Base-by-base conservation (phyloP, 2,329 filamentous ascomycete genomes). In the Seiridium cupressi region DNA sequence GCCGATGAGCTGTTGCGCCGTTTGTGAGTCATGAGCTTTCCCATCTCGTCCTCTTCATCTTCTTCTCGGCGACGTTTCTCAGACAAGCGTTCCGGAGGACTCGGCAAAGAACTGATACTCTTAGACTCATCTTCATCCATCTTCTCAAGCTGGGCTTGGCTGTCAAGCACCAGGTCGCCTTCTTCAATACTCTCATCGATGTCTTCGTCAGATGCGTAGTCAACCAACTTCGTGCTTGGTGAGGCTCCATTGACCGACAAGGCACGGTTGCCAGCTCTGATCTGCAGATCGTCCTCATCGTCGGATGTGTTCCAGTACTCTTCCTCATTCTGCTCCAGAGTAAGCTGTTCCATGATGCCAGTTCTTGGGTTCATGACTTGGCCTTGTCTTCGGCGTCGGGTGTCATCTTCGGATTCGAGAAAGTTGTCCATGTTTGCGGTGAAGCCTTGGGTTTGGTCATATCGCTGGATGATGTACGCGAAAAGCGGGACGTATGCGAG, bases 131-230 rank as follows among this genome's bases (percentile, higher is more conserved):
- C 71, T 9, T 75, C 70, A 18, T 69, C 68, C 13, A 35, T 62
- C 63, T 62, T 64, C 51, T 61, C 63, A 11, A 44, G 36, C 9
- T 35, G 18, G 31, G 36, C 38, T 54, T 54, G 31, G 36, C 38
- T 11, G 9, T 53, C 49, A 32, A 9, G 26, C 2, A 44, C 46
- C 26, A 58, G 34, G 5, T 51, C 55, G 26, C 40, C 55, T n/a
- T 51, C 55, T n/a, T 58, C 55, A 7, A 58, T 58, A 48, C 40
- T 53, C 74, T 89, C 87, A 10, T 82, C 80, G 58, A 84, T 86
- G n/a, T 95, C 92, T 61, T 97, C 94, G 66, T 97, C 93, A 44
- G 96, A 96, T 0, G 89, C 87, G 71, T 99, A 99, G 72, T 97
- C 92, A 40, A 99, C 95, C 31, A 98, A 79, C 70, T 89, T 92